Evolutionary conservation across 208 protist species (phyloP), one percentile per base, ranked within the genome.

Genomic region (Acanthamoeba lenticulata): DNA sequence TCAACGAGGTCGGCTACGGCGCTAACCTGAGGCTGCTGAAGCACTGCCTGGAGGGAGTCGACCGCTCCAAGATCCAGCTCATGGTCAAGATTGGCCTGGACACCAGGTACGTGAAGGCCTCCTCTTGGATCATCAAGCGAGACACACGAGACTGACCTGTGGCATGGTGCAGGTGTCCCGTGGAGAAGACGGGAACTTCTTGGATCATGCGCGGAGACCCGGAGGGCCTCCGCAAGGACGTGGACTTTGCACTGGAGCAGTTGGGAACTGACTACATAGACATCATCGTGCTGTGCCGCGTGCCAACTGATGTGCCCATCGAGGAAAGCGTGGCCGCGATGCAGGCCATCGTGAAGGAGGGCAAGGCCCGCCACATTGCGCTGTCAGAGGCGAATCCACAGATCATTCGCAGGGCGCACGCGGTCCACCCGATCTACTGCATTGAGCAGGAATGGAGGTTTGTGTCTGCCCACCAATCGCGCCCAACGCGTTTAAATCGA

Each of bases 281-380:
- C 52, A 60, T 60, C 52, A 60, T 60, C 52, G 52, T 21, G 15
- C 52, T 60, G 11, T 27, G 52, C 52, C 52, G 52, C 52, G 52
- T 60, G 52, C 52, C 52, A 27, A 27, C 52, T 60, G 52, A 60
- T 21, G 52, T 60, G 40, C 38, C 38, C 2, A 88, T 95, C 52
- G 94, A 95, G 47, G 57, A 95, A 13, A 62, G 24, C 2, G 36
- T 94, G 34, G 44, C 42, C 2, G 90, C 65, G 6, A 79, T 95
- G 79, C n/a, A 38, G 19, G 93, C 57, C 27, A 6, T 95, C 24
- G 81, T 95, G 90, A 36, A 88, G 32, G 57, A 21, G 5, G 94
- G 94, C 34, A 95, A 95, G 86, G 94, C 62, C 40, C 60, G 57
- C 15, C 6, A 93, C 38, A 72, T 93, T 27, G 94, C 93, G 27